Conservation (phyloP, 2,329 filamentous ascomycete genomes). For the Claviceps humidiphila region DNA sequence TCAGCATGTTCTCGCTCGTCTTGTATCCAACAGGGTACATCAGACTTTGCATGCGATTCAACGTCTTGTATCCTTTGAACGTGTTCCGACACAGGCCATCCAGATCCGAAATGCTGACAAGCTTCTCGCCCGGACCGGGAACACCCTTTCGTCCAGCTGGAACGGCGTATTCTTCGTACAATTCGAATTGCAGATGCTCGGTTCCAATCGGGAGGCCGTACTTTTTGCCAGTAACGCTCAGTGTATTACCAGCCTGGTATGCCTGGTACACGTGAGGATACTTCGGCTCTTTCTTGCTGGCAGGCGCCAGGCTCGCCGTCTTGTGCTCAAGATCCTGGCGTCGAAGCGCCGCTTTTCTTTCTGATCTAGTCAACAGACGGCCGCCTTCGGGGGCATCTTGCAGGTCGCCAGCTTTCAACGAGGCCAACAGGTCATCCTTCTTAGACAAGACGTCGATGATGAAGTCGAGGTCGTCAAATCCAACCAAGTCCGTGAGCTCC, state of each 20-base stretch:
- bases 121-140: constrained; percentile 56
- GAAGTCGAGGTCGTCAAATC: constrained; percentile 87
- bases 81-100: constrained; percentile 84
- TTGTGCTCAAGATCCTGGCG: constrained; percentile 76
- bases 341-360: constrained; percentile 67
- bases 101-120: constrained; percentile 68
- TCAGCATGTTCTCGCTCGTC: constrained; percentile 96
- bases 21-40: constrained; percentile 92
- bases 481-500: constrained; percentile 75
- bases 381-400: constrained; percentile 20
- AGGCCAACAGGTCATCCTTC: constrained; percentile 51
- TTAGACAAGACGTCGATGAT: constrained; percentile 81
- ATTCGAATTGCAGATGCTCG: constrained; percentile 53
- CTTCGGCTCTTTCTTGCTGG: constrained; percentile 56
- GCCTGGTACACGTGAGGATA: constrained; percentile 91
- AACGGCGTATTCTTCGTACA: constrained; percentile 81
- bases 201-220: constrained; percentile 72
- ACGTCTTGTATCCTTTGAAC: constrained; percentile 81
- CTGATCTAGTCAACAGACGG: constrained; percentile 57
- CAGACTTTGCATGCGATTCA: constrained; percentile 97
- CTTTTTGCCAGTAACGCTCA: constrained; percentile 67
- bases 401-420: constrained; percentile 21
- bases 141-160: constrained; percentile 71
- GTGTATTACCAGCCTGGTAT: constrained; percentile 71
- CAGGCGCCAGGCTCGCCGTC: constrained; percentile 53